Percentiles rank a stretch among this genome's conserved stretches.
Conservation (phyloP, 1,284 basidiomycete species). For the Bjerkandera adusta region DNA sequence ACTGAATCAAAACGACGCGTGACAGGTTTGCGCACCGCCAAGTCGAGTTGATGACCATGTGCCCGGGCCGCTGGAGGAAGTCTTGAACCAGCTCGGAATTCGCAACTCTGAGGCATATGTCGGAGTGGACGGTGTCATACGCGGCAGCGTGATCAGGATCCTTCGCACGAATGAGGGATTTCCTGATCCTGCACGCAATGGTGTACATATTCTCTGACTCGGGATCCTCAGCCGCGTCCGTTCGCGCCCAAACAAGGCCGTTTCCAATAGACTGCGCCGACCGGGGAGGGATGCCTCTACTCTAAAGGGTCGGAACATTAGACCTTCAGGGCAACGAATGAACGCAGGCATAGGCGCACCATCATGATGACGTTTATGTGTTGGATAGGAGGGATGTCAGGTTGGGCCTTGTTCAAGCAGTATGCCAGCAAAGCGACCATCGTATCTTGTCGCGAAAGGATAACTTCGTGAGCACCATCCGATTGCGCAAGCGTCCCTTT, state of each 20-base stretch:
- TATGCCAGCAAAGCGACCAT: constrained; percentile 17
- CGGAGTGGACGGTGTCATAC: constrained; percentile 7
- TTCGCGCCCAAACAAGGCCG: constrained; percentile 11
- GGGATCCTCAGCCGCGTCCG: constrained; percentile 8
- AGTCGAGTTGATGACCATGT: constrained; percentile 19
- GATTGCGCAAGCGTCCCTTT: constrained; percentile 3
- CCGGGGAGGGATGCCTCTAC: constrained; percentile 6
- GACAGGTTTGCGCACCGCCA: constrained; percentile 13
- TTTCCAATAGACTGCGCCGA: constrained; percentile 8
- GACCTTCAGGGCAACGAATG: background rate
- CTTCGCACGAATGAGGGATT: constrained; percentile 1
- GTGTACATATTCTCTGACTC: constrained; percentile 7
- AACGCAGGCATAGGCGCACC: constrained; percentile 6
- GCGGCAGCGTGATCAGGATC: constrained; percentile 14
- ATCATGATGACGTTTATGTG: constrained; percentile 14
- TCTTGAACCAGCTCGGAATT: constrained; percentile 10
- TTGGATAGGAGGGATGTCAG: constrained; percentile 11
- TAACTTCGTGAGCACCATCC: background rate
- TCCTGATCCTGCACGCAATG: constrained; percentile 10
- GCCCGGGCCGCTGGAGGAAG: constrained; percentile 12
- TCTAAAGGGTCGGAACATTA: constrained; percentile 1
- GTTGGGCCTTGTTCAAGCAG: constrained; percentile 13
- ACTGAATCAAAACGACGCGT: background rate
- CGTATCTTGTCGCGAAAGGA: constrained; percentile 17
- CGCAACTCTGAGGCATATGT: constrained; percentile 1